Base-by-base conservation (phyloP, 139 green algal genomes). In the Trebouxia sp. region DNA sequence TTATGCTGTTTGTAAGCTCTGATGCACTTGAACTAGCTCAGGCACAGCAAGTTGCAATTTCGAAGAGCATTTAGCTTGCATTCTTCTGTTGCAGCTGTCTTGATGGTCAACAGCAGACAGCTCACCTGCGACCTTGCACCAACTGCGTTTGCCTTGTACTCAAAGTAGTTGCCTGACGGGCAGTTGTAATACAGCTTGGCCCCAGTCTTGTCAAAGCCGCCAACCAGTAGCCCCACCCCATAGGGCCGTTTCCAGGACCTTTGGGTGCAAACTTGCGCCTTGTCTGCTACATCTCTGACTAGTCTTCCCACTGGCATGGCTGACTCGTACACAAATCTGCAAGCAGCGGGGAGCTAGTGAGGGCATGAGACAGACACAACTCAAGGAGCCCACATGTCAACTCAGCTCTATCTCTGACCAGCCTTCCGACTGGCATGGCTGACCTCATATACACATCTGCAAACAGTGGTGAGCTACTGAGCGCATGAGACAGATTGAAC, bases 71-170 rank as follows among this genome's bases (percentile, higher is more conserved):
- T n/a, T n/a, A n/a, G n/a, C n/a, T n/a, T n/a, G n/a, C n/a, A n/a
- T n/a, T n/a, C n/a, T n/a, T n/a, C n/a, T n/a, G n/a, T n/a, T n/a
- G n/a, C n/a, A n/a, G 17, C 6, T 75, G 38, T 42, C 17, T 41
- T 42, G 12, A 6, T 6, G 0, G 47, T 43, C 1, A 17, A 78
- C 41, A 39, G 4, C 11, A 55, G n/a, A 8, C 0, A 15, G 0
- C 39, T 28, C 80, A 92, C 94, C 90, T 99, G 96, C 30, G 95
- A 98, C 14, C 96, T 86, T 7, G 92, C 89, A 1, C 96, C 96
- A 70, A 99, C 98, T 47, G 96, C 96, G 82, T 97, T 96, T 11
- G 96, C 96, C 82, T 95, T 94, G 90, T 98, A 99, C 81, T 99
- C 97, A 42, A 94, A 99, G 88, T 93, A 99, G 83, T 98, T 98